phyloP scores from a whole-genome alignment of 148 eudicot genomes.

The Dysphania ambrosioides region DNA sequence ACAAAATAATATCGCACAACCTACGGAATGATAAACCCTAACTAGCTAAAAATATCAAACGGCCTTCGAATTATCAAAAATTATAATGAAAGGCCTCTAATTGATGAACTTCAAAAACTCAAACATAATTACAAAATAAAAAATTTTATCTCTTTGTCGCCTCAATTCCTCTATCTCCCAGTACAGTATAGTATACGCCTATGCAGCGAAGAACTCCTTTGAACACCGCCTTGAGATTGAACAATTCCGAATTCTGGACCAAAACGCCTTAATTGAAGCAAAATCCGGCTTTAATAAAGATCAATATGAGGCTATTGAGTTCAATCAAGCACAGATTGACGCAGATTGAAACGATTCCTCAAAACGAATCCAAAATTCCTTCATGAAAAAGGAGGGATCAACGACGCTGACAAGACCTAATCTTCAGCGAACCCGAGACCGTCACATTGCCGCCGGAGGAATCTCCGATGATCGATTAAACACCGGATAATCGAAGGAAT shows the following conservation, averaged over 20 bases:
- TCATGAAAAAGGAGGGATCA: neutral
- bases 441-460: neutral
- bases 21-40: constrained; percentile 24
- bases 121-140: constrained; percentile 25
- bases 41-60: constrained; percentile 16
- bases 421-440: neutral
- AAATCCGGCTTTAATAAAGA: neutral
- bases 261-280: neutral
- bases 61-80: constrained; percentile 17
- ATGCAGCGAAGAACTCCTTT: constrained; percentile 16
- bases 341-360: neutral
- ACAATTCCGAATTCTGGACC: neutral
- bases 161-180: constrained; percentile 23
- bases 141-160: constrained; percentile 21
- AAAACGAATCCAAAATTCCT: neutral
- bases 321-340: neutral
- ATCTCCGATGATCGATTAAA: neutral
- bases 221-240: neutral
- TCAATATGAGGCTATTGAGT: neutral
- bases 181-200: neutral
- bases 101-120: constrained; percentile 24
- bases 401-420: neutral
- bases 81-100: constrained; percentile 20
- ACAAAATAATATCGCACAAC: constrained; percentile 29
- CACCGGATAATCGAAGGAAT: neutral